phyloP scores from a whole-genome alignment of 23 red algal genomes.

The Gracilaria gracilis region DNA sequence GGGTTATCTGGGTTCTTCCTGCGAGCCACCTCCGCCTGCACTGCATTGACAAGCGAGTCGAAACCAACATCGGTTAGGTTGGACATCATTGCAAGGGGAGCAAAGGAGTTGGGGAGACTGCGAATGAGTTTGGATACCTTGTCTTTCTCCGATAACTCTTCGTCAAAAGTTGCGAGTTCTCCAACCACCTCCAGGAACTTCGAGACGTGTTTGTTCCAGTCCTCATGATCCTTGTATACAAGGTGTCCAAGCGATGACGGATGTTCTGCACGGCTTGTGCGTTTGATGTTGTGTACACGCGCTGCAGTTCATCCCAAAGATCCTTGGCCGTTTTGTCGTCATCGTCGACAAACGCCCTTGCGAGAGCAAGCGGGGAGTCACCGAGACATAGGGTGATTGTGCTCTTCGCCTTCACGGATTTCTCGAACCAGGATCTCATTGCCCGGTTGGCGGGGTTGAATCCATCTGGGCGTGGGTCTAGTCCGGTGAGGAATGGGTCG shows the following conservation, averaged over 20 bases:
- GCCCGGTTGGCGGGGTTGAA: no score
- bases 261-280: constrained; percentile 10
- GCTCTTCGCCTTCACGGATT: no score
- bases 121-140: no score
- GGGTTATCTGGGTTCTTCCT: not conserved
- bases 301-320: constrained; percentile 29
- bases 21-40: constrained; percentile 27
- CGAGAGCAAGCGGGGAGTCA: not conserved
- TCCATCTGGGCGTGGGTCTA: no score
- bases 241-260: not conserved
- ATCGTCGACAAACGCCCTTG: constrained; percentile 14
- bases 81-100: constrained; percentile 23
- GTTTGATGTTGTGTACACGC: constrained; percentile 4
- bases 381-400: constrained; percentile 27
- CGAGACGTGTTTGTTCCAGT: constrained; percentile 29
- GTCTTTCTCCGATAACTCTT: constrained; percentile 14
- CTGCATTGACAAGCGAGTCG: not conserved
- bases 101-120: constrained; percentile 2
- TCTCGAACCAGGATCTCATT: no score
- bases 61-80: not conserved
- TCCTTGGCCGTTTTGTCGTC: no score
- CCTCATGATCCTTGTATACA: constrained; percentile 17
- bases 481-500: no score
- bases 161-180: constrained; percentile 11
- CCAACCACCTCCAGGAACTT: not conserved